A percentile compares a stretch with the other conserved stretches of the same genome.
These are phyloP conservation scores for Cladorrhinum samala DNA, from an alignment of 495 filamentous ascomycete genomes.

Conservation along the genomic window DNA sequence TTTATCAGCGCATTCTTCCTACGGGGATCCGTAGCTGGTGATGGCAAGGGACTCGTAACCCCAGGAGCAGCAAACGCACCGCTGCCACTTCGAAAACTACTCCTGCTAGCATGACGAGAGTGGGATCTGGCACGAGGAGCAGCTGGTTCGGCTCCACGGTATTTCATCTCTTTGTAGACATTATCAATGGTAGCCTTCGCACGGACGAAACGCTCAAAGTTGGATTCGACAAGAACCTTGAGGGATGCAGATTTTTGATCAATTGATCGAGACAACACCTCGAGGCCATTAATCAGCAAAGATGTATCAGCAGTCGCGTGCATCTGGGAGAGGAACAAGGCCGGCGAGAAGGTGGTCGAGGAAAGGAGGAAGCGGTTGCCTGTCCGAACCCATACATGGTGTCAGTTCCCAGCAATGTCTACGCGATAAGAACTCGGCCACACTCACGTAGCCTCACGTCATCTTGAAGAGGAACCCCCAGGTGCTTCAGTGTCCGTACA, in stretches of 20 bases:
- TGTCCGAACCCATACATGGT: conserved; percentile 20
- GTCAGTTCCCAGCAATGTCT: conserved; percentile 2
- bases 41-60: conserved; percentile 26
- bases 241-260: conserved; percentile 95
- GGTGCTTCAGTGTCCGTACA: conserved; percentile 66
- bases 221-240: conserved; percentile 91
- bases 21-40: conserved; percentile 40
- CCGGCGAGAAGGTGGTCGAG: conserved; percentile 90
- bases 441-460: conserved; percentile 67
- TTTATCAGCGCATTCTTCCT: conserved; percentile 87
- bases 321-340: conserved; percentile 84
- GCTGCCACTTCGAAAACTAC: conserved; percentile 57
- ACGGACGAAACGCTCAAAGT: conserved; percentile 94
- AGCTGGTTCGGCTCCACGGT: conserved; percentile 65
- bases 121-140: conserved; percentile 44
- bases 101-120: conserved; percentile 56
- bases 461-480: conserved; percentile 78
- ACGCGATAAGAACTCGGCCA: background rate
- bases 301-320: conserved; percentile 79
- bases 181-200: conserved; percentile 97
- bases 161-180: conserved; percentile 97
- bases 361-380: conserved; percentile 90
- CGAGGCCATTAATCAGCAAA: conserved; percentile 68
- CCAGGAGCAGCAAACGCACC: conserved; percentile 20
- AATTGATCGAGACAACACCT: conserved; percentile 79